Base-by-base conservation (phyloP, 441 rosid species). In the Populus hybrid region DNA sequence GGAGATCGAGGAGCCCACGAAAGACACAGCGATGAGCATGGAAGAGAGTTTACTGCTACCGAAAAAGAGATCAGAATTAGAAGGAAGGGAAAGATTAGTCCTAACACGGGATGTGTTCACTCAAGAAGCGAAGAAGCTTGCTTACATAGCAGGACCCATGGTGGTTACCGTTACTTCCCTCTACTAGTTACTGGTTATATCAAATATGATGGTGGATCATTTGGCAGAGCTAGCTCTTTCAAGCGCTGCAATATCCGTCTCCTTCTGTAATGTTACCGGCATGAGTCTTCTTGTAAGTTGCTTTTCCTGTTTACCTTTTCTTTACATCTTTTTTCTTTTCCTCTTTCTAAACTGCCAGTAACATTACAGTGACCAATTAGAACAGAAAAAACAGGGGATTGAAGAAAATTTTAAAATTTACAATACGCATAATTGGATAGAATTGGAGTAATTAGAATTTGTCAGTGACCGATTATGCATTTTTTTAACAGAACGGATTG, bases 401-500 rank as follows among this genome's bases (percentile, higher is more conserved):
- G 54, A 42, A 42, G 54, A 42, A 12, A 42, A 42, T 10, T 12
- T 42, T 10, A 12, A 42, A 42, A 42, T 42, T 42, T 42, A 12
- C 54, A 42, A 12, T 38, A 10, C 54, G 54, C 54, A 42, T 42
- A 42, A 12, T 12, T 42, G 54, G 18, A 11, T 8, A 38, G 42
- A 38, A 38, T 42, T 42, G 54, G 54, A 36, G 30, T 21, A 24
- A 72, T 63, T 28, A 24, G 20, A 54, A 18, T 18, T 21, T 70
- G 30, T 4, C 0, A 16, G 10, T 3, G 10, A 26, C 16, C 16
- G 6, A 3, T 59, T 57, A 18, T 72, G 42, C 34, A n/a, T 6
- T 9, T 2, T n/a, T 11, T 3, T 50, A 20, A 76, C 92, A 93
- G 98, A 85, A 72, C 76, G 99, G 98, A 40, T 85, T 93, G 87